These are phyloP conservation scores for Schizophyllum commune DNA, from an alignment of 1,284 basidiomycete species.

Conservation along the genomic window DNA sequence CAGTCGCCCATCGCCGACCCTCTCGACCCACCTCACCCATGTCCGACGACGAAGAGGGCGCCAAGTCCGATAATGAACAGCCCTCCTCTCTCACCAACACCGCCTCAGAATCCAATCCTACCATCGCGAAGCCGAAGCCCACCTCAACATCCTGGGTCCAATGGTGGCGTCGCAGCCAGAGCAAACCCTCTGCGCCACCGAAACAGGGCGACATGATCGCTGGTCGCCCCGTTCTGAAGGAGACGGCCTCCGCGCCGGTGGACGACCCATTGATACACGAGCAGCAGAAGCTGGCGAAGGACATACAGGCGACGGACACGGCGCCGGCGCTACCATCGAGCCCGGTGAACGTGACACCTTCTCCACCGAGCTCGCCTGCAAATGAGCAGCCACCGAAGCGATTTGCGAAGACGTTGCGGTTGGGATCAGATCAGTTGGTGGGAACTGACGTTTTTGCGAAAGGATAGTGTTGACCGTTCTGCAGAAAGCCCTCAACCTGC, in stretches of 20 bases:
- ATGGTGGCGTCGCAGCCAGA: conserved; percentile 65
- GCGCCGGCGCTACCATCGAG: conserved; percentile 29
- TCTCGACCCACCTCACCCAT: conserved; percentile 25
- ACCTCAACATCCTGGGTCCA: conserved; percentile 63
- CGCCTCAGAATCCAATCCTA: conserved; percentile 18
- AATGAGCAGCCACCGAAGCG: conserved; percentile 21
- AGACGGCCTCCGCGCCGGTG: conserved; percentile 6
- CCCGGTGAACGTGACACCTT: conserved; percentile 22
- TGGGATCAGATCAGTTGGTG: conserved; percentile 30
- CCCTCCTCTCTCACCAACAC: conserved; percentile 8
- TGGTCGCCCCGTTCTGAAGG: conserved; percentile 24
- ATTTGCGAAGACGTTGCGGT: conserved; percentile 89
- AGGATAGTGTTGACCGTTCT: neutral
- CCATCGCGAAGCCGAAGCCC: conserved; percentile 30
- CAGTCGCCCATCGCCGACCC: conserved; percentile 24
- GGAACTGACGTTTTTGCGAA: neutral
- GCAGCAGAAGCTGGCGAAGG: conserved; percentile 7
- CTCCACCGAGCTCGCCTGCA: conserved; percentile 9
- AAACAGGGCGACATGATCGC: conserved; percentile 5
- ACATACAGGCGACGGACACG: conserved; percentile 23
- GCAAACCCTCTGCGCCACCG: conserved; percentile 16
- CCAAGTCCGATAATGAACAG: conserved; percentile 10
- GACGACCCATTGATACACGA: neutral
- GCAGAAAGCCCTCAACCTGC: conserved; percentile 81
- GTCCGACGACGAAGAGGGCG: conserved; percentile 15